Evolutionary conservation across 2,329 filamentous ascomycete species (phyloP), one percentile per base, ranked within the genome.

Genomic region (Ophiognomonia clavigignenti-juglandacearum): DNA sequence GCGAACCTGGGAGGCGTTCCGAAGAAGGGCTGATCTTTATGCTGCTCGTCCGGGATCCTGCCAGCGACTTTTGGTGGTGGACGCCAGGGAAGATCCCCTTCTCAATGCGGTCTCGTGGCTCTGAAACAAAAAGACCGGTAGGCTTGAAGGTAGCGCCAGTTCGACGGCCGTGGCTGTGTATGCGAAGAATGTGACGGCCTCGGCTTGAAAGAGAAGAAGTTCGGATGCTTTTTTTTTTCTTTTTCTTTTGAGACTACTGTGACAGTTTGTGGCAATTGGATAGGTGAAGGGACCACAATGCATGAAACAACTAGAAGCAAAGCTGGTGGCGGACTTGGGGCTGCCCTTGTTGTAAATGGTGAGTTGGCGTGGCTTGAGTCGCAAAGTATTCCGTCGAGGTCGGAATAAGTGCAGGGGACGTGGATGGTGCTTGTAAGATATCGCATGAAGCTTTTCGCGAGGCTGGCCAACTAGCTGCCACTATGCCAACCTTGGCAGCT

Each of bases 11-110:
- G 22, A 22, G 11, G 36, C 9, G 40, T 29, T 10, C 20, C 31
- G 24, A 40, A 20, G 43, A 27, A 36, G 26, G 43, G 11, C 10
- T n/a, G 43, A 43, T 27, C 43, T 49, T 45, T 45, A 38, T 49
- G 36, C 37, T 24, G 26, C 39, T 39, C 24, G 31, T 19, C 19
- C n/a, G n/a, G 34, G 39, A 16, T 35, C 18, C 23, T 39, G 39
- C 20, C 43, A 22, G 39, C 23, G 22, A 22, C 18, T 18, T 19
- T 14, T 24, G 13, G 3, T n/a, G 18, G 16, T 29, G 36, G 36
- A 40, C 23, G 16, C 27, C 37, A 43, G 29, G 39, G 44, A 35
- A 31, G 31, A 34, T 31, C 31, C 41, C 37, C 24, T n/a, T 31
- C 14, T 16, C 31, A 40, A 45, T 41, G 37, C 37, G 41, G 29